phyloP scores from a whole-genome alignment of 176 grass and related monocot species.

The Hordeum vulgare region MorexV3_pseudomolecules_assembly NC_058522.1:320528857-320529356 shows the following conservation, averaged over 20 bases:
- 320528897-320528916: neutral
- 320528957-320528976: neutral
- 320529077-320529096: neutral
- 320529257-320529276: neutral
- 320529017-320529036: neutral
- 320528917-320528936: neutral
- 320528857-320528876: neutral
- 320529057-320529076: neutral
- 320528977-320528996: constrained; percentile 1
- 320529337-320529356: neutral
- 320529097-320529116: too few species aligned
- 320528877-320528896: neutral
- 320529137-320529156: neutral
- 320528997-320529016: neutral
- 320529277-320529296: neutral
- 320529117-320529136: too few species aligned
- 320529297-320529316: neutral
- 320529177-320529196: neutral
- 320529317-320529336: neutral
- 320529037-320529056: neutral
- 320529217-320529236: too few species aligned
- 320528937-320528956: neutral
- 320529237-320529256: neutral
- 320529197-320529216: too few species aligned
- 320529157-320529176: neutral